These are phyloP conservation scores for Cercospora zeae-maydis DNA, from an alignment of 2,329 filamentous ascomycete species.

Conservation along the genomic window DNA sequence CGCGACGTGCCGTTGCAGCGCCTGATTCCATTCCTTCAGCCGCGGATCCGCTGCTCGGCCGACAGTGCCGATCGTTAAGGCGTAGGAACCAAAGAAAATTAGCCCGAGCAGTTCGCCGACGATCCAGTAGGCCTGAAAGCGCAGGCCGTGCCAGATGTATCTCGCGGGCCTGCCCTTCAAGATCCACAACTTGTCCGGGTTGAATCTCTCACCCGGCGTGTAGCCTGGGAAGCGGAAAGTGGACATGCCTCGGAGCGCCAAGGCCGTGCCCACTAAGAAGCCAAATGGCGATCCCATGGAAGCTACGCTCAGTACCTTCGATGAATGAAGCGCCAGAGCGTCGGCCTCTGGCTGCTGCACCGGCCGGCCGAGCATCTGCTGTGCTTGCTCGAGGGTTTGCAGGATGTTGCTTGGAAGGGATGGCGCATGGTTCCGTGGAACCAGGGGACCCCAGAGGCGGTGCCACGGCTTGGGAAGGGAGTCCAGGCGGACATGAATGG, in stretches of 20 bases:
- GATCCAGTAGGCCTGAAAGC: conserved; percentile 30
- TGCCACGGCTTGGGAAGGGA: conserved; percentile 37
- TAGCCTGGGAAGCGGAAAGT: conserved; percentile 43
- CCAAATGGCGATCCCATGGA: conserved; percentile 41
- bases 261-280: conserved; percentile 31
- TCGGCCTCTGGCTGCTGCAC: conserved; percentile 43
- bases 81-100: conserved; percentile 33
- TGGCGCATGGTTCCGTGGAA: too few relatives aligned
- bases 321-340: conserved; percentile 41
- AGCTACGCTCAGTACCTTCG: conserved; percentile 38
- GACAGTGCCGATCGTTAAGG: conserved; percentile 36
- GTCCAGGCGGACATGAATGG: conserved; percentile 38
- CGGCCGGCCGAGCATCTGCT: conserved; percentile 37
- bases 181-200: conserved; percentile 37
- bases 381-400: conserved; percentile 30
- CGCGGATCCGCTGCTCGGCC: conserved; percentile 40
- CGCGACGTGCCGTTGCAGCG: conserved; percentile 33
- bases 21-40: conserved; percentile 40
- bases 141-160: conserved; percentile 34
- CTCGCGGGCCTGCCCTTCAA: conserved; percentile 37
- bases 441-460: too few relatives aligned
- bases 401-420: too few relatives aligned
- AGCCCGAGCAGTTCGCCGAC: conserved; percentile 36
- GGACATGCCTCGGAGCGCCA: conserved; percentile 37
- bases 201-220: conserved; percentile 39